Evolutionary conservation across 1,284 basidiomycete species (phyloP).

Genomic region (Pisolithus thermaeus): DNA sequence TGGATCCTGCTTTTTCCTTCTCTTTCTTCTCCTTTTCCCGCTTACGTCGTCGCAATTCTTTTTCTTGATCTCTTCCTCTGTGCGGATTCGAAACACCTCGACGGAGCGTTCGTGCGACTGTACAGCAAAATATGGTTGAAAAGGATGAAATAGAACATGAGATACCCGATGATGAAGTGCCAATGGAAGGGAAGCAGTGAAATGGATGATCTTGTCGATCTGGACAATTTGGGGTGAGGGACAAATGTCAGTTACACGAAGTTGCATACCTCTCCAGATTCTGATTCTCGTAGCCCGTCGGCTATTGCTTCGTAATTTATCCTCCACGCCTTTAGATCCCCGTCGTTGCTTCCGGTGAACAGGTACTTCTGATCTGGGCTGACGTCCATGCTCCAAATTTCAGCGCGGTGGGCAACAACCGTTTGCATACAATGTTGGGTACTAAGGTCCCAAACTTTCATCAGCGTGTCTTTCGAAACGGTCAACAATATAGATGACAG

Average conservation of each 20-base stretch:
- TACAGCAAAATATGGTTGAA: constrained; percentile 71
- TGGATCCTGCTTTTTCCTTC: constrained; percentile 30
- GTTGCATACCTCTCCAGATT: constrained; percentile 65
- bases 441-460: constrained; percentile 94
- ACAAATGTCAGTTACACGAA: not conserved
- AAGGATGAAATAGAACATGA: constrained; percentile 78
- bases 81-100: constrained; percentile 86
- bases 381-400: constrained; percentile 75
- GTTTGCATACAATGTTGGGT: constrained; percentile 97
- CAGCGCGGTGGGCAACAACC: constrained; percentile 84
- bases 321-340: constrained; percentile 89
- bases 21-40: constrained; percentile 67
- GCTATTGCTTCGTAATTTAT: constrained; percentile 67
- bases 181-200: constrained; percentile 72
- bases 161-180: constrained; percentile 77
- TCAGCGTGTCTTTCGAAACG: constrained; percentile 86
- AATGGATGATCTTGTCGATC: constrained; percentile 74
- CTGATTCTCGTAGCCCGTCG: constrained; percentile 63
- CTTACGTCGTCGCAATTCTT: constrained; percentile 72
- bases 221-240: constrained; percentile 25
- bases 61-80: constrained; percentile 89
- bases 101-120: constrained; percentile 91
- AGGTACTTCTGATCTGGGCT: constrained; percentile 59
- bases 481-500: constrained; percentile 70
- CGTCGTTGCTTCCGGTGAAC: constrained; percentile 90